Evolutionary conservation across 495 filamentous ascomycete species (phyloP).

Genomic region (Neurospora sublineolata): DNA sequence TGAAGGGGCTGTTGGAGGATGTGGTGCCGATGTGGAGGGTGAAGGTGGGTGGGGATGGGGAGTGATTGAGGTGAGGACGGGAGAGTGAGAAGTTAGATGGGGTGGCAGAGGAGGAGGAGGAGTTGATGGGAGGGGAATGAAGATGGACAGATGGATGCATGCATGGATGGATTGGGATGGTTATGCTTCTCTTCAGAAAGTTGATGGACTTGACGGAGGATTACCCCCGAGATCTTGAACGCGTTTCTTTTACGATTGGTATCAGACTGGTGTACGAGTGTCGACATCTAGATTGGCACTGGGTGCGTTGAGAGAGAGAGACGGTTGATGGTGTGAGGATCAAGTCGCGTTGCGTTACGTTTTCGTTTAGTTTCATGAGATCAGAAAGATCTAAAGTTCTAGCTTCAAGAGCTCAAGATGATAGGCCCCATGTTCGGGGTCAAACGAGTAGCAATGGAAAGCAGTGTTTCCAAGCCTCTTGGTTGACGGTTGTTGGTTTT

Average conservation of each 20-base stretch:
- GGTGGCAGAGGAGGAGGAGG: neutral
- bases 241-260: neutral
- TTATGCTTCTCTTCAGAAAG: neutral
- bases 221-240: neutral
- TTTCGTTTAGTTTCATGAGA: neutral
- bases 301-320: neutral
- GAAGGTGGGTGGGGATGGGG: neutral
- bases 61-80: neutral
- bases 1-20: neutral
- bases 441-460: neutral
- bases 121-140: neutral
- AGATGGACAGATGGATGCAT: neutral
- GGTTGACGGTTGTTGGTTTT: neutral
- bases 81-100: too few relatives aligned
- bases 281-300: neutral
- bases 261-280: neutral
- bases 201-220: neutral
- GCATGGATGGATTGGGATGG: neutral
- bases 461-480: neutral
- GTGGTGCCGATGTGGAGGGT: neutral
- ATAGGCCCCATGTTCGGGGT: neutral
- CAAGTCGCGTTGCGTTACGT: neutral
- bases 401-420: neutral
- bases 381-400: neutral
- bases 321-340: neutral